phyloP scores from a whole-genome alignment of 768 basidiomycete genomes.

The Boletus speciosus region DNA sequence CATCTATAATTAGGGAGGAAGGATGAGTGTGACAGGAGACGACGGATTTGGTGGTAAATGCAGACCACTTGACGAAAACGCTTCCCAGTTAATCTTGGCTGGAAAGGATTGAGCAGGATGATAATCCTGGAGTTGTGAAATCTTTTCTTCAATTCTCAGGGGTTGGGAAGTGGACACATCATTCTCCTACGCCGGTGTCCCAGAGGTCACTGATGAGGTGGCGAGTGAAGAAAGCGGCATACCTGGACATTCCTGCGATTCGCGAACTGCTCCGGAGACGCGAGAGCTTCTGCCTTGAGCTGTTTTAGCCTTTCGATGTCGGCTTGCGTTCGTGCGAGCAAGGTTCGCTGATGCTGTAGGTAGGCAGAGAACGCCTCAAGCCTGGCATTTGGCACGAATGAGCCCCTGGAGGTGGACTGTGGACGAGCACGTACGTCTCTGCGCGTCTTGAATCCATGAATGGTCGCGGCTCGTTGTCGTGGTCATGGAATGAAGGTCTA shows the following conservation, averaged over 20 bases:
- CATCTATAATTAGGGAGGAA: slow-evolving; percentile 39
- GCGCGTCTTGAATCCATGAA: slow-evolving; percentile 33
- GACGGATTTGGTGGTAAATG: slow-evolving; percentile 1
- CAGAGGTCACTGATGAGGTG: slow-evolving; percentile 22
- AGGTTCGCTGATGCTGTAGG: slow-evolving; percentile 54
- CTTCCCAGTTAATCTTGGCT: slow-evolving; percentile 57
- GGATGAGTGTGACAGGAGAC: slow-evolving; percentile 6
- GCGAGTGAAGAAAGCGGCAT: slow-evolving; percentile 8
- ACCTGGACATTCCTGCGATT: slow-evolving; percentile 36
- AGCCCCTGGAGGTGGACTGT: not conserved
- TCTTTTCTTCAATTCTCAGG: slow-evolving; percentile 28
- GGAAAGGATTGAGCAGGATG: slow-evolving; percentile 40
- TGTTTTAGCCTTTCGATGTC: slow-evolving; percentile 57
- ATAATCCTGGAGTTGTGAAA: slow-evolving; percentile 47
- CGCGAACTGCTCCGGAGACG: slow-evolving; percentile 34
- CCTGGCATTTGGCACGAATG: slow-evolving; percentile 10
- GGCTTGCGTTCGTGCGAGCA: slow-evolving; percentile 57
- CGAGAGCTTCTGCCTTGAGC: slow-evolving; percentile 39
- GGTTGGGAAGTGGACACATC: slow-evolving; percentile 25
- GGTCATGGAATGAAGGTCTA: slow-evolving; percentile 29
- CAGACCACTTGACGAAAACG: slow-evolving; percentile 56
- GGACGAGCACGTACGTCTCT: slow-evolving; percentile 29
- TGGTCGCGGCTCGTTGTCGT: slow-evolving; percentile 26
- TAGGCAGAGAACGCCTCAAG: slow-evolving; percentile 63
- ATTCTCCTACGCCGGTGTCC: slow-evolving; percentile 7